Evolutionary conservation across 2,329 filamentous ascomycete species (phyloP).

Genomic region (Canariomyces notabilis): DNA sequence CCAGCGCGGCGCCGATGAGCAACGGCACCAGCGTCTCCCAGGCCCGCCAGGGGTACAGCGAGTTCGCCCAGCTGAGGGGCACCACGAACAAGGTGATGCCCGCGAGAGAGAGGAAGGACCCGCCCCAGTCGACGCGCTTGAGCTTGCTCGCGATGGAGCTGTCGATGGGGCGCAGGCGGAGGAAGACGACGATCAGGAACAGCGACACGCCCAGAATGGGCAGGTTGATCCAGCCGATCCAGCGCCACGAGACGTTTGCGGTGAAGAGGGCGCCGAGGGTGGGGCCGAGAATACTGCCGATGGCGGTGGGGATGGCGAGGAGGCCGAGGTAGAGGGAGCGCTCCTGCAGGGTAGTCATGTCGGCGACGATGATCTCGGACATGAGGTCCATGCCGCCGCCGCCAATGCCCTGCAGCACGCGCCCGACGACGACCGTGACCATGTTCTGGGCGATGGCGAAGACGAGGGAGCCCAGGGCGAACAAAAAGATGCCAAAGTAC

Average conservation of each 20-base stretch:
- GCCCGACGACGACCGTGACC: constrained; percentile 30
- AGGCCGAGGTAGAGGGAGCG: constrained; percentile 28
- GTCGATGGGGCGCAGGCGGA: constrained; percentile 22
- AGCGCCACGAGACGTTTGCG: constrained; percentile 28
- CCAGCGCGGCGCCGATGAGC: constrained; percentile 26
- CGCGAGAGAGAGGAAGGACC: background rate
- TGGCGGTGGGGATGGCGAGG: constrained; percentile 26
- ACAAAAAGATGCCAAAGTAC: constrained; percentile 17
- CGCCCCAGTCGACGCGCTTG: background rate
- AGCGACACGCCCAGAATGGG: constrained; percentile 28
- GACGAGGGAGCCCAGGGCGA: constrained; percentile 39
- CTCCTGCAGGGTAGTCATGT: constrained; percentile 33
- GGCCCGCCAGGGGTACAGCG: constrained; percentile 31
- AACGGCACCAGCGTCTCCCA: constrained; percentile 32
- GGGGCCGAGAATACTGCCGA: constrained; percentile 29
- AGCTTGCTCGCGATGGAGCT: constrained; percentile 5
- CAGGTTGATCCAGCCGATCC: constrained; percentile 35
- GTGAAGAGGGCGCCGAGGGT: constrained; percentile 29
- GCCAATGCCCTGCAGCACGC: constrained; percentile 33
- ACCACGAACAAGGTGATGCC: constrained; percentile 25
- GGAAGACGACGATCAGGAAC: constrained; percentile 25
- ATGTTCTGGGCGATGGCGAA: constrained; percentile 40
- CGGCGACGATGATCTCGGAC: constrained; percentile 30
- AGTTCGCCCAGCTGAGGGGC: constrained; percentile 33
- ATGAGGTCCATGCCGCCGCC: constrained; percentile 31